Percentiles rank a stretch among this genome's conserved stretches.
Evolutionary conservation across 2,329 filamentous ascomycete species (phyloP).

Genomic region (Falciphora oryzae): DNA sequence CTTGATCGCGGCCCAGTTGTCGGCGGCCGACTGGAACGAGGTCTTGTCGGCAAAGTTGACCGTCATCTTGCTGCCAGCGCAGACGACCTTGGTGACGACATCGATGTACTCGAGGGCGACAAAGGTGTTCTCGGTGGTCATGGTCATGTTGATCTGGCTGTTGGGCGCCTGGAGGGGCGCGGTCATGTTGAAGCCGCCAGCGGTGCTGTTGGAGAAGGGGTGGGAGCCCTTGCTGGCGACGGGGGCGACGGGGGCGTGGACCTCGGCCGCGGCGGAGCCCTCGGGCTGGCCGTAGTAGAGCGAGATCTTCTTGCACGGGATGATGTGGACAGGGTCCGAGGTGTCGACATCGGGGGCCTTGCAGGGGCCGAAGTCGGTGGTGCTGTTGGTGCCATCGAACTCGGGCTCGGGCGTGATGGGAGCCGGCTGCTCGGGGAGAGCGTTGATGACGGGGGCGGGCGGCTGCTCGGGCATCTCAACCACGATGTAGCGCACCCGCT

Average conservation of each 20-base stretch:
- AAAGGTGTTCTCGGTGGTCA: slow-evolving; percentile 22
- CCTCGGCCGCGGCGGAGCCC: neutral
- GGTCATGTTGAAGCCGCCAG: neutral
- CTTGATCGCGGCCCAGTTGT: slow-evolving; percentile 19
- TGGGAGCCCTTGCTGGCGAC: neutral
- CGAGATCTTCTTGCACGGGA: slow-evolving; percentile 2
- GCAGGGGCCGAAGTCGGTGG: neutral
- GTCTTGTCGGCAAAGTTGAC: slow-evolving; percentile 22
- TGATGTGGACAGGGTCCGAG: slow-evolving; percentile 7
- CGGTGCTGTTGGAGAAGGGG: slow-evolving; percentile 3
- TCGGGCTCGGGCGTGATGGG: neutral
- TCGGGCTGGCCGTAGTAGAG: slow-evolving; percentile 7
- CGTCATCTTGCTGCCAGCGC: slow-evolving; percentile 20
- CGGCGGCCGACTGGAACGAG: slow-evolving; percentile 19
- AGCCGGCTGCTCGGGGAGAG: neutral
- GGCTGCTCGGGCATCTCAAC: slow-evolving; percentile 8
- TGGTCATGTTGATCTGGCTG: slow-evolving; percentile 18
- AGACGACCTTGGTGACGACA: slow-evolving; percentile 23
- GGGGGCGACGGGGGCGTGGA: neutral
- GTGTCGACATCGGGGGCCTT: slow-evolving; percentile 6
- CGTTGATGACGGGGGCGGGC: neutral
- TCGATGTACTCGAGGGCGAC: slow-evolving; percentile 28
- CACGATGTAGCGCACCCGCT: slow-evolving; percentile 8
- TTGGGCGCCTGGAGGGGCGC: neutral
- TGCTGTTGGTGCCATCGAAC: neutral